Percentiles rank a stretch among this genome's conserved stretches.
phyloP scores from a whole-genome alignment of 495 filamentous ascomycete species.

The Penicillium subrubescens region DNA sequence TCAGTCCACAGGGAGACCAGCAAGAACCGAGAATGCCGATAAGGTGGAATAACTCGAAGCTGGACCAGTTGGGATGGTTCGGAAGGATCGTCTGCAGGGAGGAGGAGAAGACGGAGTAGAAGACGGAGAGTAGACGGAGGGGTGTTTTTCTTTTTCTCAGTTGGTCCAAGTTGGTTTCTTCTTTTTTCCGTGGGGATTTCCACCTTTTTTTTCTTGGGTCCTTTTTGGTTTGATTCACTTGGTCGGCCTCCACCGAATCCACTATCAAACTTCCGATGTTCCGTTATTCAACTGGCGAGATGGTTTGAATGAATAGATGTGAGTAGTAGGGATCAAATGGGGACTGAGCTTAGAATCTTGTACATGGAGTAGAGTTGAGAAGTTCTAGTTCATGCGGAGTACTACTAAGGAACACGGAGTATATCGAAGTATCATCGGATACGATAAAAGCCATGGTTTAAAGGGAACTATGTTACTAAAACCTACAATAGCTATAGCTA shows the following conservation, averaged over 20 bases:
- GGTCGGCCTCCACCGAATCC: conserved; percentile 32
- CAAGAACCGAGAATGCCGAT: conserved; percentile 1
- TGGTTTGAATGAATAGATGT: not conserved
- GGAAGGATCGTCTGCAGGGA: not conserved
- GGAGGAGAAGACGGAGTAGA: conserved; percentile 6
- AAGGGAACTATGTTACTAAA: not conserved
- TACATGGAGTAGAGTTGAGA: not conserved
- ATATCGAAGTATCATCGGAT: not conserved
- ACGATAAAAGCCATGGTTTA: not conserved
- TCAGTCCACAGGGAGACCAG: not conserved
- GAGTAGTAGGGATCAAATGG: not conserved
- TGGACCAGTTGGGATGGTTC: not conserved
- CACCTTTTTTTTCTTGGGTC: conserved; percentile 16
- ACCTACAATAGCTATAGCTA: too few species aligned
- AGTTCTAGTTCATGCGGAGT: not conserved
- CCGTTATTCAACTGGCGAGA: not conserved
- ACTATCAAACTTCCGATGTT: conserved; percentile 13
- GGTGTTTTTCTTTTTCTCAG: conserved; percentile 49
- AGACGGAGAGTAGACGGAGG: conserved; percentile 19
- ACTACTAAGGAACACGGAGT: not conserved
- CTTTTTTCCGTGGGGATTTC: conserved; percentile 22
- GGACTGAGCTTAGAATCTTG: not conserved
- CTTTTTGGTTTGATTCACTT: conserved; percentile 16
- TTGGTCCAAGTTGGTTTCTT: conserved; percentile 36
- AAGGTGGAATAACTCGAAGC: not conserved